Evolutionary conservation across 371 early-diverging fungal species (phyloP).

Genomic region (Catenaria anguillulae): DNA sequence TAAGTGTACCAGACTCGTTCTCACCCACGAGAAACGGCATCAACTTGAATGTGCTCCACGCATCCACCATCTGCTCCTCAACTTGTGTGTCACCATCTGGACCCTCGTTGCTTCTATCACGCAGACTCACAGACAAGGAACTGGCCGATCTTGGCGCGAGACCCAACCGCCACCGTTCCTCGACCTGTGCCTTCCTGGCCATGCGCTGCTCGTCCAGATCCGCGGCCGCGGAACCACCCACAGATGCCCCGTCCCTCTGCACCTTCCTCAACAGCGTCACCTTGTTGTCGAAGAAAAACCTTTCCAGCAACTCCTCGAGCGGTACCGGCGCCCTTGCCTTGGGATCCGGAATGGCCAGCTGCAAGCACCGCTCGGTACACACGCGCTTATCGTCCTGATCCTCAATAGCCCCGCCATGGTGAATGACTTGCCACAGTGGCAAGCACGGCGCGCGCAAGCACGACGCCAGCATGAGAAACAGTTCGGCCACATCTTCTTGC

Average conservation of each 20-base stretch:
- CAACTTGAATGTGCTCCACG: neutral
- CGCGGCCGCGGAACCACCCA: too few relatives aligned
- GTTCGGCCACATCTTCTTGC: neutral
- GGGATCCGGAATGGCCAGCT: neutral
- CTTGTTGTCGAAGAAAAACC: neutral
- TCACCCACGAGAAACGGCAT: neutral
- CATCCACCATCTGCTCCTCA: neutral
- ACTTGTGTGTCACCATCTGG: neutral
- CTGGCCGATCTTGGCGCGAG: too few relatives aligned
- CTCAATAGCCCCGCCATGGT: neutral
- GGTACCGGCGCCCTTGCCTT: neutral
- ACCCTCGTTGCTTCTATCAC: too few relatives aligned
- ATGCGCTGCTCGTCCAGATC: neutral
- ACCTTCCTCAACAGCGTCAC: neutral
- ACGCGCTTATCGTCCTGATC: neutral
- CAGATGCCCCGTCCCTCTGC: too few relatives aligned
- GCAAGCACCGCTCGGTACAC: neutral
- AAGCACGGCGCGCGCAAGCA: neutral
- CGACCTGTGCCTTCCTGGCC: neutral
- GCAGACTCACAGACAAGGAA: too few relatives aligned
- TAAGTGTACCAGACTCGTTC: neutral
- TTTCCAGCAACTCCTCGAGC: neutral
- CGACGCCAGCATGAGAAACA: neutral
- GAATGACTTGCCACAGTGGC: neutral
- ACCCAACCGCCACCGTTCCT: too few relatives aligned